Evolutionary conservation across 1,139 yeast species (phyloP).

Genomic region (Yamadazyma dushanensis): DNA sequence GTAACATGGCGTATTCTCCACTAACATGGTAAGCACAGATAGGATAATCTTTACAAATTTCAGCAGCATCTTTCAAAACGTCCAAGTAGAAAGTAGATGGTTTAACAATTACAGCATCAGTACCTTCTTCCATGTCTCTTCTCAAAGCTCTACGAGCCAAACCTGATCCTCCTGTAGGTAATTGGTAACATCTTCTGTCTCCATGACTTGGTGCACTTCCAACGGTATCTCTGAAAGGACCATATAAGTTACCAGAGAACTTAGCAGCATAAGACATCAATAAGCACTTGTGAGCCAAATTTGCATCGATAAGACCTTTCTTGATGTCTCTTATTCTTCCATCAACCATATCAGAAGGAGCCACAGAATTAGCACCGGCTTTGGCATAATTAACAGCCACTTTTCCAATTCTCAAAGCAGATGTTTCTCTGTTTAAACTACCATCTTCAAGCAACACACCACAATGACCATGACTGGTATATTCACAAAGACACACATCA

Average conservation of each 20-base stretch:
- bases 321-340: constrained; percentile 92
- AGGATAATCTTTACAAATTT: constrained; percentile 80
- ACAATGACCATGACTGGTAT: constrained; percentile 96
- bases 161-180: constrained; percentile 92
- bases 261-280: constrained; percentile 95
- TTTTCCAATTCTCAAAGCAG: constrained; percentile 84
- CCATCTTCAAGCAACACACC: constrained; percentile 90
- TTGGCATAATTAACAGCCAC: constrained; percentile 94
- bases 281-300: constrained; percentile 82
- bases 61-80: constrained; percentile 83
- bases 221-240: constrained; percentile 98
- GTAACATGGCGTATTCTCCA: constrained; percentile 97
- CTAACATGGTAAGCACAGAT: constrained; percentile 94
- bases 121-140: constrained; percentile 89
- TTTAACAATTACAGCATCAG: constrained; percentile 92
- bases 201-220: constrained; percentile 89
- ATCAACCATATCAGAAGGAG: constrained; percentile 98
- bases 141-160: constrained; percentile 87
- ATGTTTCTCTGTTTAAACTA: constrained; percentile 67
- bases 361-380: constrained; percentile 95
- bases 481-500: constrained; percentile 96
- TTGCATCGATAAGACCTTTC: constrained; percentile 77
- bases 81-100: constrained; percentile 98
- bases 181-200: constrained; percentile 88
- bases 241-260: constrained; percentile 87